phyloP scores from a whole-genome alignment of 202 grass and related monocot genomes.

The Digitaria exilis region DNA sequence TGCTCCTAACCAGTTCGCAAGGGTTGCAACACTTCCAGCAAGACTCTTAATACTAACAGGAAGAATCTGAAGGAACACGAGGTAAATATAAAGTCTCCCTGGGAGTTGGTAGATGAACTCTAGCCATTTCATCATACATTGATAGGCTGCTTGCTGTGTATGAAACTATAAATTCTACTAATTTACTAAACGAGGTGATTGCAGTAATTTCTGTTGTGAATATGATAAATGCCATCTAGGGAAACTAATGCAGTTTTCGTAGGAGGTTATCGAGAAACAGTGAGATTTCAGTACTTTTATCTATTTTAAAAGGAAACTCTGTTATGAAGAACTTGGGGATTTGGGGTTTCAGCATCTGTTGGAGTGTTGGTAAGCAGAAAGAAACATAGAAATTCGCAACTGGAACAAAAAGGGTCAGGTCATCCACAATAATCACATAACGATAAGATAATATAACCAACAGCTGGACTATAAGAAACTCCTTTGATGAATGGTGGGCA shows the following conservation, averaged over 20 bases:
- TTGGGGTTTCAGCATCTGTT: not conserved
- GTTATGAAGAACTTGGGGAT: not conserved
- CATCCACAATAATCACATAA: constrained; percentile 13
- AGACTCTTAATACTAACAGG: constrained; percentile 81
- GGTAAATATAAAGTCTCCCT: not conserved
- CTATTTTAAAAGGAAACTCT: not conserved
- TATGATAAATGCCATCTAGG: constrained; percentile 2
- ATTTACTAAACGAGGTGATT: not conserved
- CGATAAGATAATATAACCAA: not conserved
- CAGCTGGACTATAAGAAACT: not conserved
- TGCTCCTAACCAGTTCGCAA: constrained; percentile 60
- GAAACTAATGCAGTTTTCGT: not conserved
- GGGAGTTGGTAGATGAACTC: not conserved
- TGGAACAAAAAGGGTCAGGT: not conserved
- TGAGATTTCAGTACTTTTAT: not conserved
- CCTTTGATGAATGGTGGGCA: no score
- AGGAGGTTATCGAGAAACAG: not conserved
- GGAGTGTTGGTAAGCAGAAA: not conserved
- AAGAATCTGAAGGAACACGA: constrained; percentile 55
- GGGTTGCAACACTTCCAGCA: constrained; percentile 73
- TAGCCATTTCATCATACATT: not conserved
- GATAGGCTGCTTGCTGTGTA: not conserved
- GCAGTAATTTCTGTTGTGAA: not conserved
- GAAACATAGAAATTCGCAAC: not conserved
- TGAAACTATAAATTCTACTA: not conserved